Percentiles rank a stretch among this genome's conserved stretches.
phyloP scores from a whole-genome alignment of 163 green algal genomes.

The Prototheca cutis region DNA sequence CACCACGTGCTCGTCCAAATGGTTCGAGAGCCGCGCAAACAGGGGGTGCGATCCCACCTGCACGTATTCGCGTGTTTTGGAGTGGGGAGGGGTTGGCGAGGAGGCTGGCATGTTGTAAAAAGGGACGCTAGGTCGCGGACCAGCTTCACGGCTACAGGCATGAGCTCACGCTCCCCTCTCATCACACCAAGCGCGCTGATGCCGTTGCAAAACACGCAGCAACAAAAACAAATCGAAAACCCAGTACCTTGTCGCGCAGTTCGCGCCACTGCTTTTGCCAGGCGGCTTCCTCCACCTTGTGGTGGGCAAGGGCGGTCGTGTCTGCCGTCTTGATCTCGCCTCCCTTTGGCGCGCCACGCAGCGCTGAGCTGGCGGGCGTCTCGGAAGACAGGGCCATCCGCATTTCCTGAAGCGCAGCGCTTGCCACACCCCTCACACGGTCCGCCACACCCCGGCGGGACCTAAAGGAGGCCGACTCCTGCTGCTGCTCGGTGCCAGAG shows the following conservation, averaged over 20 bases:
- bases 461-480: background rate
- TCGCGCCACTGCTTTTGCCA: slow-evolving; percentile 46
- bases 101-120: no score
- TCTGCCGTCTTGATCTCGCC: slow-evolving; percentile 14
- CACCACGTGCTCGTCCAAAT: slow-evolving; percentile 14
- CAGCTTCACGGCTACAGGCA: no score
- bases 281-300: slow-evolving; percentile 31
- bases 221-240: no score
- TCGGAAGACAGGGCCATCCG: slow-evolving; percentile 9
- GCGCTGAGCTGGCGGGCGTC: slow-evolving; percentile 4
- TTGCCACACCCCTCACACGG: background rate
- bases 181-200: no score
- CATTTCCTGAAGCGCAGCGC: slow-evolving; percentile 1
- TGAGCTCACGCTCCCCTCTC: no score
- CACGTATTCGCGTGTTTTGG: background rate
- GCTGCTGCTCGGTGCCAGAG: background rate
- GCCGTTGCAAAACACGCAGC: no score
- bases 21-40: slow-evolving; percentile 22
- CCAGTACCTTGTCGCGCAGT: slow-evolving; percentile 40
- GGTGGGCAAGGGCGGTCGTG: slow-evolving; percentile 15
- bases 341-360: slow-evolving; percentile 24
- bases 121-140: no score
- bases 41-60: slow-evolving; percentile 27
- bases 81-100: no score
- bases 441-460: no score